Base-by-base conservation (phyloP, 2,329 filamentous ascomycete genomes). In the Cladorrhinum sp. region DNA sequence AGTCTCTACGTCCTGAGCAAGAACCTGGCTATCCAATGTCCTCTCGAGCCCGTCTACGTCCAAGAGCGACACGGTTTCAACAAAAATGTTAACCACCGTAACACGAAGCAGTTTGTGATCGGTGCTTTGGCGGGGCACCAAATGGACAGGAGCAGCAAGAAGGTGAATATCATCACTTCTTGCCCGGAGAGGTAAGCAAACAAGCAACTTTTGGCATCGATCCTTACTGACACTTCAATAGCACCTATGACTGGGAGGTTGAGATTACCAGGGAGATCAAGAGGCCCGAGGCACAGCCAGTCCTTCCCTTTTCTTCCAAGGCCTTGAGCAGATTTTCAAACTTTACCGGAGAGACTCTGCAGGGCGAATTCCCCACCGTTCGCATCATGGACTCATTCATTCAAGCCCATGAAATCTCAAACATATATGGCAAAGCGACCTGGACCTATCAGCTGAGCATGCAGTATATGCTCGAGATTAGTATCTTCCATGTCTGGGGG, bases 241-340 rank as follows among this genome's bases (percentile, higher is more conserved):
- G 76, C 46, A 59, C 59, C 2, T 63, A 74, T 8, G 76, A 79
- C 61, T 79, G 77, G 77, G 70, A 70, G 2, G 52, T 79, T 2
- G 69, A 70, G 24, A 70, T 73, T 0, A 57, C 70, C 12, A 66
- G 71, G 3, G 68, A 71, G 5, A 61, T 71, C 7, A 49, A 48
- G 9, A 26, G 33, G 2, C 61, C 66, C 5, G 62, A 65, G 20
- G 57, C 60, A 23, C 64, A 61, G 12, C 20, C 42, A 3, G 23
- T 30, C 1, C 46, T 70, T 4, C 70, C 71, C 1, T 60, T 64
- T 4, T 57, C 54, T 5, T 52, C 73, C 9, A 56, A 65, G 8
- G 42, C 65, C 1, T 67, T 76, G 39, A 48, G 72, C 12, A 56
- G 62, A 9, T 63, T 60, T 10, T 65, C 74, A 12, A 62, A 39